These are phyloP conservation scores for Leucogyrophana mollusca DNA, from an alignment of 768 basidiomycete genomes.

Conservation along the genomic window DNA sequence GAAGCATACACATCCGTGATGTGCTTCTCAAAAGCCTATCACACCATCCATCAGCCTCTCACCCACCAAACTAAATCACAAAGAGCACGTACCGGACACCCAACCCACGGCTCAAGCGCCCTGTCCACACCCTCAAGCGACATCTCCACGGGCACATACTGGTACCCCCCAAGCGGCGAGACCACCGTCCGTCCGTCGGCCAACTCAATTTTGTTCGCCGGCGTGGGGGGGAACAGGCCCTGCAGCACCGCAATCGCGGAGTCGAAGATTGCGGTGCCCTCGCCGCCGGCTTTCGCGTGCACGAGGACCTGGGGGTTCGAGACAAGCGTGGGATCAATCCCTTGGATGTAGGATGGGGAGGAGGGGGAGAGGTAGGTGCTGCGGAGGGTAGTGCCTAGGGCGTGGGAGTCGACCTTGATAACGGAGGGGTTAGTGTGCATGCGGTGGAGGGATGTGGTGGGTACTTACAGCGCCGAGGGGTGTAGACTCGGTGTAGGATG, in stretches of 20 bases:
- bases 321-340: conserved; percentile 55
- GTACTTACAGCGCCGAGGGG: conserved; percentile 67
- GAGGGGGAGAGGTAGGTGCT: conserved; percentile 63
- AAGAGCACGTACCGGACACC: conserved; percentile 46
- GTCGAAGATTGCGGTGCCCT: conserved; percentile 81
- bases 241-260: conserved; percentile 80
- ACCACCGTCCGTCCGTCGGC: conserved; percentile 74
- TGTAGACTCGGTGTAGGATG: conserved; percentile 65
- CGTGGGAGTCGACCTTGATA: conserved; percentile 60
- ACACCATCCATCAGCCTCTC: conserved; percentile 28
- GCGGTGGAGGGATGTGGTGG: not conserved
- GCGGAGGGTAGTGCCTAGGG: conserved; percentile 61
- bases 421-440: not conserved
- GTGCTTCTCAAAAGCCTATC: conserved; percentile 65
- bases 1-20: conserved; percentile 62
- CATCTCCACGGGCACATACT: conserved; percentile 80
- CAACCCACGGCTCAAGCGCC: conserved; percentile 77
- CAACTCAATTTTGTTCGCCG: conserved; percentile 64
- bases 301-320: conserved; percentile 74
- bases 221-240: conserved; percentile 78
- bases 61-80: conserved; percentile 5
- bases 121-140: conserved; percentile 51
- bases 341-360: conserved; percentile 66
- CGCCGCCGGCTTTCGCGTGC: conserved; percentile 78
- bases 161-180: conserved; percentile 81